These are phyloP conservation scores for Phlebopus sp. DNA, from an alignment of 1,284 basidiomycete species.

Conservation along the genomic window DNA sequence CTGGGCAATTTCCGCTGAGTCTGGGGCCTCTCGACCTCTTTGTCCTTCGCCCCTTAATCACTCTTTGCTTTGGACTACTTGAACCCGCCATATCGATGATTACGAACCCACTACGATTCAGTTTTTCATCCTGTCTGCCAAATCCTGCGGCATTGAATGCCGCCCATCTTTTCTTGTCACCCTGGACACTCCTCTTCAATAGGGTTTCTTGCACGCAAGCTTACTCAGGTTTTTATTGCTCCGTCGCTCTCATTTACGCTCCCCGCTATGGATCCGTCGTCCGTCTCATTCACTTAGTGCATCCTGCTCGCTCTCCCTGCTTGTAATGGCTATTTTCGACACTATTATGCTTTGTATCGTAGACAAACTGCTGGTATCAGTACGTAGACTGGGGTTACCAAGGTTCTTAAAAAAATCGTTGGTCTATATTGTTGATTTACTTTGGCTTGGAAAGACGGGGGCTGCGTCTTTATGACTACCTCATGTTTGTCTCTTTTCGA, in stretches of 20 bases:
- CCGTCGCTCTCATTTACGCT: constrained; percentile 12
- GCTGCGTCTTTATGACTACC: no score
- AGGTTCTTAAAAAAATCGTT: no score
- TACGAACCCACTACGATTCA: constrained; percentile 14
- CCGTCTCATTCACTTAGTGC: constrained; percentile 13
- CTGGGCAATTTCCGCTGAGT: constrained; percentile 33
- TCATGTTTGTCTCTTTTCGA: no score
- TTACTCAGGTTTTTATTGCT: constrained; percentile 18
- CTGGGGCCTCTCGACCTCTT: neutral
- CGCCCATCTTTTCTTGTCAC: constrained; percentile 23
- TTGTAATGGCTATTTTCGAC: constrained; percentile 22
- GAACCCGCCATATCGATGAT: constrained; percentile 17
- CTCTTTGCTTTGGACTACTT: neutral
- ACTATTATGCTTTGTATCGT: constrained; percentile 26
- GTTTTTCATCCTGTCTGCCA: neutral
- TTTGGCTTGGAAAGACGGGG: no score
- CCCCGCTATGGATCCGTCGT: constrained; percentile 28
- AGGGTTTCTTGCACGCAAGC: constrained; percentile 14
- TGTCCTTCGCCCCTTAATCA: neutral
- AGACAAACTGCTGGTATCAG: constrained; percentile 11
- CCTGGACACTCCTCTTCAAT: constrained; percentile 15
- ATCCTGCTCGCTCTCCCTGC: constrained; percentile 11
- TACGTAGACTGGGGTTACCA: neutral
- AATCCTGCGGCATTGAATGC: constrained; percentile 30
- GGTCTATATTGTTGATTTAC: no score